phyloP scores from a whole-genome alignment of 768 basidiomycete species.

The Phaffia tasmanica region DNA sequence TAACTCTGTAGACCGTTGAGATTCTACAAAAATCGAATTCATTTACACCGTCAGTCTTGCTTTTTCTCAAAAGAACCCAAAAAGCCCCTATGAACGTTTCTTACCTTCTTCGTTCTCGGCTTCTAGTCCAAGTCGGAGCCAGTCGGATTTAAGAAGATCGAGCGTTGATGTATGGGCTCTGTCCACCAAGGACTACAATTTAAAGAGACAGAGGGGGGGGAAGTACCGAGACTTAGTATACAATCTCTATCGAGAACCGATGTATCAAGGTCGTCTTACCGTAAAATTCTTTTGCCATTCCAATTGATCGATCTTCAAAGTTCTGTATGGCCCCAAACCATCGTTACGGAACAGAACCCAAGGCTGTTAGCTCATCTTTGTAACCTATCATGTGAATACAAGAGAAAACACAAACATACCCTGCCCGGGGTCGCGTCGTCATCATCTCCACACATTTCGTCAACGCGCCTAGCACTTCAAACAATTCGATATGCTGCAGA shows the following conservation, averaged over 20 bases:
- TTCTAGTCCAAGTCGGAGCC: slow-evolving; percentile 30
- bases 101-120: not conserved
- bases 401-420: slow-evolving; percentile 25
- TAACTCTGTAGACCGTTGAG: slow-evolving; percentile 55
- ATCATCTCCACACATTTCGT: slow-evolving; percentile 31
- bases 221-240: slow-evolving; percentile 4
- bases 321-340: slow-evolving; percentile 19
- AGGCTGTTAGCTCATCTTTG: too few relatives aligned
- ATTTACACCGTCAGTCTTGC: not conserved
- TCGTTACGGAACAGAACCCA: too few relatives aligned
- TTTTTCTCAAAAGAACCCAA: not conserved
- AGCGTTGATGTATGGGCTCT: slow-evolving; percentile 25
- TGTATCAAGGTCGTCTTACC: slow-evolving; percentile 22
- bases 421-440: slow-evolving; percentile 30
- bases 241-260: not conserved
- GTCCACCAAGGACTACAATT: slow-evolving; percentile 18
- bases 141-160: slow-evolving; percentile 29
- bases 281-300: slow-evolving; percentile 34
- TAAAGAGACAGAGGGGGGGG: slow-evolving; percentile 22
- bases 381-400: not conserved
- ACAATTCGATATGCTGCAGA: slow-evolving; percentile 30
- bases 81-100: not conserved
- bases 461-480: slow-evolving; percentile 32
- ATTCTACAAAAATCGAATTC: slow-evolving; percentile 35
- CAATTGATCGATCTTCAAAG: slow-evolving; percentile 35